These are phyloP conservation scores for Thraustochytrium sp. DNA, from an alignment of 352 stramenopile species.

Conservation along the genomic window DNA sequence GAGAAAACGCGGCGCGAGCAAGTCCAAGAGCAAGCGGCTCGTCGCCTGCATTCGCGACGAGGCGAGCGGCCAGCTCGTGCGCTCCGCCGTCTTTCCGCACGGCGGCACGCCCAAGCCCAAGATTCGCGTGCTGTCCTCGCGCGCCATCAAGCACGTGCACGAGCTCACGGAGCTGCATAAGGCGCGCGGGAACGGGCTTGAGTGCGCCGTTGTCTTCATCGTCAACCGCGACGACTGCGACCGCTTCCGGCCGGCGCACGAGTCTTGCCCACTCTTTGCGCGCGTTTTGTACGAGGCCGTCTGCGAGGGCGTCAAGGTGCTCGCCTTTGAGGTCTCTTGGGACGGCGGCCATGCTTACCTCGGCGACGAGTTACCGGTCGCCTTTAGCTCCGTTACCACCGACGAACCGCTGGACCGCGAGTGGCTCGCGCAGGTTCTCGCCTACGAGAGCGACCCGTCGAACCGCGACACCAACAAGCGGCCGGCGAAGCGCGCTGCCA, in stretches of 20 bases:
- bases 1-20: neutral
- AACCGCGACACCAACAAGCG: no score
- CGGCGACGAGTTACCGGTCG: neutral
- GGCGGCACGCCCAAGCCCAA: neutral
- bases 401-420: neutral
- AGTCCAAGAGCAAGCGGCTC: neutral
- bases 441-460: no score
- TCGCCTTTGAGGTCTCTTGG: neutral
- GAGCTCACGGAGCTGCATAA: neutral
- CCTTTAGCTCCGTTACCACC: neutral
- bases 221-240: slow-evolving; percentile 1
- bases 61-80: neutral
- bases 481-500: no score
- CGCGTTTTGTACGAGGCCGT: neutral
- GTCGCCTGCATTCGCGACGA: neutral
- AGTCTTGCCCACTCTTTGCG: slow-evolving; percentile 1
- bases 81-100: neutral
- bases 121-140: neutral
- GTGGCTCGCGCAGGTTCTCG: neutral
- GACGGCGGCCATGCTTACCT: neutral
- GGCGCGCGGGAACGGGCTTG: neutral
- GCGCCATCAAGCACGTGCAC: slow-evolving; percentile 12
- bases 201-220: neutral
- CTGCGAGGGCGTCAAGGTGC: neutral
- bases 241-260: neutral